Evolutionary conservation across 192 early-diverging fungal species (phyloP), one percentile per base, ranked within the genome.

Genomic region (Coemansia sp.): DNA sequence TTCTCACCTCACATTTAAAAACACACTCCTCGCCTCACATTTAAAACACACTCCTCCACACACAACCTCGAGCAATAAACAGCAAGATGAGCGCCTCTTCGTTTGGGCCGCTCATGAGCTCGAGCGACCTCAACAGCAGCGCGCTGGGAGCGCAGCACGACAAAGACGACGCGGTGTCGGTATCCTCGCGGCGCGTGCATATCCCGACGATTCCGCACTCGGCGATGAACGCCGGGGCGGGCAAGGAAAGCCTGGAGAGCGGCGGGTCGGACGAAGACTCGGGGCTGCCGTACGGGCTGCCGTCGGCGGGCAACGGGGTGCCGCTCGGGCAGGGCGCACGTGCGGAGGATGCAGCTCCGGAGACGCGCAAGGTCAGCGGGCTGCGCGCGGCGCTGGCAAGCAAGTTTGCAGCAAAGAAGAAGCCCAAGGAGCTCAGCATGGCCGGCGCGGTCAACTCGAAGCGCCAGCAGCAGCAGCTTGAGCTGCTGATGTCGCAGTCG

Each of bases 381-480:
- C 53, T 77, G 23, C 67, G 73, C 2, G 73, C 73, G 1, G 73
- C 64, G 12, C 56, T 77, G 18, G 73, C 47, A 18, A 77, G 56
- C 67, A 77, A 67, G 51, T 77, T 77, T 27, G 65, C 58, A 1
- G 56, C 67, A 19, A 77, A 77, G 68, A 72, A 72, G 19, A 77
- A 77, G 49, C 35, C 62, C 33, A 64, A 65, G 27, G 73, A 77
- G 19, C 31, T 70, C 3, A 67, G 64, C 24, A n/a, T 49, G n/a
- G 53, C 67, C 22, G 64, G 52, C 2, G 56, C 60, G 24, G 63
- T 73, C 31, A 77, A 32, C 57, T 54, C 63, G 56, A 77, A 77
- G 56, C 62, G 73, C 27, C 73, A 77, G 64, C 73, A 77, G 64
- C 73, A 66, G 33, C 73, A 77, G 56, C 68, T 77, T 19, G 73